Evolutionary conservation across 2,329 filamentous ascomycete genomes (phyloP), one percentile per base, ranked within the genome.

Genomic region (Fusarium compactum): DNA sequence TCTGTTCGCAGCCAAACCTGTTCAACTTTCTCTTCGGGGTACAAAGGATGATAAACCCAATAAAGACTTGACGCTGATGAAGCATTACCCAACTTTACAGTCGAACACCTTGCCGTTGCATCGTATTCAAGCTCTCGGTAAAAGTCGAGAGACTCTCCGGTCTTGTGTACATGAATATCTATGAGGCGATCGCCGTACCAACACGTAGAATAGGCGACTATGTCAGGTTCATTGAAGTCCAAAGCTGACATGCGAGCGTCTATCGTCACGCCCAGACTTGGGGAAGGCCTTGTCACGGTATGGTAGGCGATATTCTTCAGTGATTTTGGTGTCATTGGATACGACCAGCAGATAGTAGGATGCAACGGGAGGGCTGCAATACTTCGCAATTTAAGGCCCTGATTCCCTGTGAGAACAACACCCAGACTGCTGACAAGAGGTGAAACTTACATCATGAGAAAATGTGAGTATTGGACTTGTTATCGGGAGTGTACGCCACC

Each of bases 341-440:
- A 40, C 4, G 50, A 48, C 67, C 67, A 70, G n/a, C 27, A 58
- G 5, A 67, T 51, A 1, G 43, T 58, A 3, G 45, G 56, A 8
- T 50, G 46, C 16, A 70, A 34, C 1, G 56, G 25, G 18, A 40
- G 24, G 3, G 56, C 52, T 7, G 40, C 41, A 25, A 62, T 57
- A 30, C 32, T 52, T 24, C 68, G 59, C 14, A 71, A 9, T 24
- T 71, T 71, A 5, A 71, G 34, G 1, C 68, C 68, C 68, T 71
- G 7, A 1, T 5, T 46, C 14, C 2, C 25, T 8, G 9, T 71
- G n/a, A 71, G 56, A 44, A 51, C 12, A 29, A 9, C 18, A 18
- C 3, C 9, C 7, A 20, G 3, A 8, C n/a, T 3, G n/a, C 5
- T 20, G 14, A 2, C 6, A n/a, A 24, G 9, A 2, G n/a, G 8